A percentile compares a stretch with the other conserved stretches of the same genome.
Conservation (phyloP, 495 filamentous ascomycete genomes). For the Extremus antarcticus region DNA sequence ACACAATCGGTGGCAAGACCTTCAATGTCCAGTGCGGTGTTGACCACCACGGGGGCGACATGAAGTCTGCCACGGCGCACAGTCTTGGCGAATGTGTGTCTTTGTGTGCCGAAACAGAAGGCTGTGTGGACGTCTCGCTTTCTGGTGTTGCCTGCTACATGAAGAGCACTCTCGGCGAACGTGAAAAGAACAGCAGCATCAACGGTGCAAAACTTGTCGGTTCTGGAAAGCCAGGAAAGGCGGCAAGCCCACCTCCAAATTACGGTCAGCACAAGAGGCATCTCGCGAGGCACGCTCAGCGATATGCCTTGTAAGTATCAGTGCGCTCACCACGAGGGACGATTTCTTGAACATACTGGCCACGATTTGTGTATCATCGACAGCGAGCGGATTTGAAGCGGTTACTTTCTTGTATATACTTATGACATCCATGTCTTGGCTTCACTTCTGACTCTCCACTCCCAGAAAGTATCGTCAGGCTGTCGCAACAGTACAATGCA, state of each 20-base stretch:
- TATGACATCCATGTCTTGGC: background rate
- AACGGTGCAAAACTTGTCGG: constrained; percentile 9
- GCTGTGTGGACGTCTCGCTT: constrained; percentile 17
- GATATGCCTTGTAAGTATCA: background rate
- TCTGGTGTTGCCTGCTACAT: constrained; percentile 14
- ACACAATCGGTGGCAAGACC: constrained; percentile 6
- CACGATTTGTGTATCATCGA: background rate
- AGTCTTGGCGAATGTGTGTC: constrained; percentile 14
- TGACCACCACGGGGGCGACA: constrained; percentile 15
- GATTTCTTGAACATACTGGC: background rate
- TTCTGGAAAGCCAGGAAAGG: background rate
- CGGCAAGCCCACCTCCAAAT: background rate
- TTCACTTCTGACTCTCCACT: background rate
- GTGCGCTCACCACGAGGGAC: background rate
- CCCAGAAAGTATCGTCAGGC: no score
- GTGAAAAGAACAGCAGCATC: constrained; percentile 2
- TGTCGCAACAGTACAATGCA: no score
- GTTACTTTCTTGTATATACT: background rate
- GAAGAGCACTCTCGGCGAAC: constrained; percentile 7
- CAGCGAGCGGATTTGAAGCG: background rate
- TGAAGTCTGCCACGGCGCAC: background rate
- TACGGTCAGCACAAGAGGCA: background rate
- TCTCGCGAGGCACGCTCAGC: background rate
- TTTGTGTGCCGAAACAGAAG: constrained; percentile 4
- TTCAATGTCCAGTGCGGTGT: constrained; percentile 17